Evolutionary conservation across 257 asterid genomes (phyloP).

Genomic region (Agastache rugosa): DNA sequence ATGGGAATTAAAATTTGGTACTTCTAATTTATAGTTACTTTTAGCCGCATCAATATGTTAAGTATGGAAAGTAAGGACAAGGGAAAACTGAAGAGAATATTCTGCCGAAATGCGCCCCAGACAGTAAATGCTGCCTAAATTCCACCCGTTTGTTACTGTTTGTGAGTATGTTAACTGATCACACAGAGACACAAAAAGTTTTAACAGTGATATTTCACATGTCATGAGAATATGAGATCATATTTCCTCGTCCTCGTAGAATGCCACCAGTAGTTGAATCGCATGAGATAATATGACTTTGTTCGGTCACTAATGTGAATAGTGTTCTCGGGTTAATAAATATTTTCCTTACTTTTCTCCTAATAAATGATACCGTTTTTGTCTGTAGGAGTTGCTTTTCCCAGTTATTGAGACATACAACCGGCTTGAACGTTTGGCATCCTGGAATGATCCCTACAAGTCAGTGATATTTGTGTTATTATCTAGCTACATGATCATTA

Average conservation of each 20-base stretch:
- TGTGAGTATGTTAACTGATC: slow-evolving; percentile 1
- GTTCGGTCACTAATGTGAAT: slow-evolving; percentile 3
- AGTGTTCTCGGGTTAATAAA: neutral
- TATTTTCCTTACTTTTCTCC: neutral
- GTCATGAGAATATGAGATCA: neutral
- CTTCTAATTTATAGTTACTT: slow-evolving; percentile 14
- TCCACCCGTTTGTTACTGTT: slow-evolving; percentile 11
- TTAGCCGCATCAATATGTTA: neutral
- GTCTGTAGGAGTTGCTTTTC: slow-evolving; percentile 73
- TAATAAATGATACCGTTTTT: slow-evolving; percentile 35
- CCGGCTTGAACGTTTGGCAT: slow-evolving; percentile 60
- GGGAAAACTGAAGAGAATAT: slow-evolving; percentile 15
- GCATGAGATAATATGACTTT: slow-evolving; percentile 27
- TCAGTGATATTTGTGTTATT: slow-evolving; percentile 63
- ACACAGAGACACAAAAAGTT: neutral
- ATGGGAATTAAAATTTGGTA: slow-evolving; percentile 6
- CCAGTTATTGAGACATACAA: slow-evolving; percentile 57
- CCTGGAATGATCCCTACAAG: slow-evolving; percentile 83
- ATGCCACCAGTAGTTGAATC: slow-evolving; percentile 18
- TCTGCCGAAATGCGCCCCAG: neutral
- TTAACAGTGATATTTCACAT: neutral
- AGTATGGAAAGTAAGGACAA: slow-evolving; percentile 3
- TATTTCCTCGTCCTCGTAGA: slow-evolving; percentile 15
- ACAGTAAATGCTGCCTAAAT: slow-evolving; percentile 23
- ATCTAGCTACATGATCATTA: slow-evolving; percentile 60